Evolutionary conservation across 1,139 yeast genomes (phyloP), one percentile per base, ranked within the genome.

Genomic region (Hansenula lynferdii): DNA sequence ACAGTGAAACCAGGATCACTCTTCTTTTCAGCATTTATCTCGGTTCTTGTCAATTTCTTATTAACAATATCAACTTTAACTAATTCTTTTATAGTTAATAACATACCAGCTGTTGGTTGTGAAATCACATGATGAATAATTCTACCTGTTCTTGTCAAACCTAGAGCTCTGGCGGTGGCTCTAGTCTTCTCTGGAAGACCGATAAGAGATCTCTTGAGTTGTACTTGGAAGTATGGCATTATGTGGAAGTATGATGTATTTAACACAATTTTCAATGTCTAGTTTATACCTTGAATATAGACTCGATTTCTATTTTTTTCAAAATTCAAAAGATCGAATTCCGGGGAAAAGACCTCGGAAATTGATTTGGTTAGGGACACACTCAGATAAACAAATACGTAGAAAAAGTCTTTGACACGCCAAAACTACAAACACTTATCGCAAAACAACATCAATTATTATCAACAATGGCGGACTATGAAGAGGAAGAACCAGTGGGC

Each of bases 31-130:
- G 54, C 56, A 40, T 80, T 69, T 56, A 80, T 67, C 51, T 82
- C 68, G n/a, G 61, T 58, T 36, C 67, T 70, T 2, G 77, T 60
- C 51, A 75, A 61, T 20, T 60, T 62, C 28, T 69, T 64, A 34
- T 80, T 80, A 8, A 84, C 81, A 31, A 89, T 67, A 51, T 89
- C 94, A 23, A 92, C 94, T 42, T 75, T 75, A n/a, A 92, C 92
- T 41, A 92, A 69, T 60, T 92, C 97, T 61, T 92, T 92, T 40
- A 92, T 86, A 43, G 75, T 70, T 36, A 87, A 77, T 43, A 92
- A 72, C 66, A 83, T 81, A 58, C 95, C 96, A 7, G 97, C 97
- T 42, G 84, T 75, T 28, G 83, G 75, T 17, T 94, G 89, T 19
- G 83, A 72, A 10, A 86, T 89, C 36, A 67, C 67, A 53, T 81